These are phyloP conservation scores for Chamaecrista fasciculata DNA, from an alignment of 306 rosid species.

Conservation along the genomic window DNA sequence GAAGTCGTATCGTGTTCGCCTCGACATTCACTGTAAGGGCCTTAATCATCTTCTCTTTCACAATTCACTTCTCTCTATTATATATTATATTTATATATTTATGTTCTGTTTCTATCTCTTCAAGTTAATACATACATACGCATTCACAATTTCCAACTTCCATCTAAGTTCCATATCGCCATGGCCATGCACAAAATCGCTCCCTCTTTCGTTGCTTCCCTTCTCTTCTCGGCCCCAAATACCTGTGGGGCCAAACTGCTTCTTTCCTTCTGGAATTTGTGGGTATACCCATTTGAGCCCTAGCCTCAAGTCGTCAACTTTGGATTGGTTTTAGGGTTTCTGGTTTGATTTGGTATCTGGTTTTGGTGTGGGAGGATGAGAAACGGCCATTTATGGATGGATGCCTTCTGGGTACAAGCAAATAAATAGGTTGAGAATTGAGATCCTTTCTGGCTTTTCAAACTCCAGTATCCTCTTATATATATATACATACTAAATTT, in stretches of 20 bases:
- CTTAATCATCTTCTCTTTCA: not conserved
- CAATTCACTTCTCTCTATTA: conserved; percentile 1
- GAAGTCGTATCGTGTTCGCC: conserved; percentile 10
- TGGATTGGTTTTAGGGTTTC: conserved; percentile 1
- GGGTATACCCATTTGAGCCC: not conserved
- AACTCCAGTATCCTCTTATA: no score
- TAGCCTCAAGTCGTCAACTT: not conserved
- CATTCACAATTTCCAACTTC: not conserved
- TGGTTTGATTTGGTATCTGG: not conserved
- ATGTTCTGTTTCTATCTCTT: not conserved
- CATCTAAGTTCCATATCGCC: not conserved
- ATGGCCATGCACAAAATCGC: not conserved
- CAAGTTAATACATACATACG: not conserved
- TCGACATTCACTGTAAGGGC: not conserved
- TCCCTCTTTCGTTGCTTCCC: not conserved
- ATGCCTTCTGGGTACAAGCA: no score
- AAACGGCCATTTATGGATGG: no score
- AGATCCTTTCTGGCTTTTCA: no score
- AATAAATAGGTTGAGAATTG: no score
- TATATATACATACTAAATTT: no score
- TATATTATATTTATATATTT: not conserved
- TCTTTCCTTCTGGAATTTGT: not conserved
- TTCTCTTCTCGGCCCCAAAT: not conserved
- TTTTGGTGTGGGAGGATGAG: no score
- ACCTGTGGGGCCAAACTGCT: not conserved